Base-by-base conservation (phyloP, 306 rosid genomes). In the Amphicarpaea edgeworthii region DNA sequence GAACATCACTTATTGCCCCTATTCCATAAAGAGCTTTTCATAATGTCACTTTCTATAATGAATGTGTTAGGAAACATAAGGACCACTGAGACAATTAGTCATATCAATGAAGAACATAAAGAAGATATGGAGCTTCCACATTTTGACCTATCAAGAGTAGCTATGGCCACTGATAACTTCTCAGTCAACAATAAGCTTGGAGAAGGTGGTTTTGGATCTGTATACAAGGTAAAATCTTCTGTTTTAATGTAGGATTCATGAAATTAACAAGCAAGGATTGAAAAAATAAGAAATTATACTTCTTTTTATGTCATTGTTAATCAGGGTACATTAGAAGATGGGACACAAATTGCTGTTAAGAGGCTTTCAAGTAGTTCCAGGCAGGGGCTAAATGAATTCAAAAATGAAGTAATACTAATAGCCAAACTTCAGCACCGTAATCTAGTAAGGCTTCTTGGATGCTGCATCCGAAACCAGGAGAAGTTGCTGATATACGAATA, bases 91-190 rank as follows among this genome's bases (percentile, higher is more conserved):
- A 43, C 49, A 43, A 12, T 43, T 43, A 43, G 49, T 40, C 66
- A 57, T 12, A 69, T 14, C 32, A 55, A 23, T 54, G 83, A 76
- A 64, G 81, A 71, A n/a, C 63, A 54, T 50, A 67, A 57, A 8
- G 85, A 68, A 24, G 86, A 79, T 61, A 42, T 85, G 60, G 86
- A 83, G 32, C 77, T 83, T 15, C 86, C 83, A 16, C 24, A 67
- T 2, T 40, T 68, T 45, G 86, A 83, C 34, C 63, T 83, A 8
- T 45, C 81, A 30, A 74, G 55, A 61, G 74, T 83, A 38, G 54
- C 70, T 68, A 14, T 26, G 7, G 86, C 86, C 81, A 74, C 83
- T 7, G 21, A 60, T 34, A 62, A 79, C 58, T 83, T 83, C 8
- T 73, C 83, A 2, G 6, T 51, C 2, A 16, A 50, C 11, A 83